Conservation (phyloP, 495 filamentous ascomycete species). For the Penicillium ochrochloron region DNA sequence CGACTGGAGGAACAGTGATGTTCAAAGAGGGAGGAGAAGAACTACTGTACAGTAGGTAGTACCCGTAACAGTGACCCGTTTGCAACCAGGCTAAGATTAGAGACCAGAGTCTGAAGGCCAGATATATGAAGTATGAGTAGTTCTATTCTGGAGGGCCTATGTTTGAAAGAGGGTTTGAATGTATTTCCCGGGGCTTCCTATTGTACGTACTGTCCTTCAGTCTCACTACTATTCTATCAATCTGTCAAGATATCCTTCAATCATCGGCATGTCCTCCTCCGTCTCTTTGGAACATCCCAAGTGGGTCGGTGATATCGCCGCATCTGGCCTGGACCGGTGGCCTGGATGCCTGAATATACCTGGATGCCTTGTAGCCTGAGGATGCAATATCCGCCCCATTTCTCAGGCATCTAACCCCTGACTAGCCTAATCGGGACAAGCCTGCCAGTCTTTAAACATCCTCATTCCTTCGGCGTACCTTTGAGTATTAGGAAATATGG, state of each 20-base stretch:
- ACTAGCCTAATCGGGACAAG: slow-evolving; percentile 4
- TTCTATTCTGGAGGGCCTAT: not conserved
- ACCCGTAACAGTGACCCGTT: slow-evolving; percentile 2
- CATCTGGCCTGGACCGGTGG: slow-evolving; percentile 1
- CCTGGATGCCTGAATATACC: slow-evolving; percentile 6
- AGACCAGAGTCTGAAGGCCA: not conserved
- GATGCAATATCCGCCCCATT: not conserved
- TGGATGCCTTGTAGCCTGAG: slow-evolving; percentile 15
- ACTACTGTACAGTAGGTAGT: not conserved
- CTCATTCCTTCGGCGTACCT: slow-evolving; percentile 4
- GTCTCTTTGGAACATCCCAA: not conserved
- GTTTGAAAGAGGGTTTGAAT: not conserved
- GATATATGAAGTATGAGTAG: not conserved
- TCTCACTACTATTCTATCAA: not conserved
- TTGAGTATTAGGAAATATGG: not conserved
- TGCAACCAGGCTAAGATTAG: not conserved
- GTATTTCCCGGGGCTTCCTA: not conserved
- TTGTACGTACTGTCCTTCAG: not conserved
- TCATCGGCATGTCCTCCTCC: no score
- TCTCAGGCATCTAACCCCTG: slow-evolving; percentile 6
- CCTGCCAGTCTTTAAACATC: no score
- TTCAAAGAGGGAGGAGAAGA: not conserved
- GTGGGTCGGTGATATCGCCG: slow-evolving; percentile 7
- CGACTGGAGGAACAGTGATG: not conserved
- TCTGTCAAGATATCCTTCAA: not conserved